These are phyloP conservation scores for Claviceps monticola DNA, from an alignment of 2,329 filamentous ascomycete genomes.

Conservation along the genomic window DNA sequence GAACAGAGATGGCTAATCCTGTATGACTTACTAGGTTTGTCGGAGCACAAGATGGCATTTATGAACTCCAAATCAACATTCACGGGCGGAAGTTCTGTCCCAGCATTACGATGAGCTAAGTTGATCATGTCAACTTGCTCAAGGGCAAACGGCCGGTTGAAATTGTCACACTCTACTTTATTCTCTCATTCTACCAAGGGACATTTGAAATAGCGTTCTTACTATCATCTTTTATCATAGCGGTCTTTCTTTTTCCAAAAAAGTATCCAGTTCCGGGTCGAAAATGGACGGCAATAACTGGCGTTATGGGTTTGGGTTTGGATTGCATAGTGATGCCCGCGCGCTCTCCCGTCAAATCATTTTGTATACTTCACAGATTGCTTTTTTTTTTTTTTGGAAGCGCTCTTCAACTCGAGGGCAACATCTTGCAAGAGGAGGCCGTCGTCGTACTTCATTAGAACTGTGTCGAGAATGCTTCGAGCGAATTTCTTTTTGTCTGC, in stretches of 20 bases:
- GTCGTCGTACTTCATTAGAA: not conserved
- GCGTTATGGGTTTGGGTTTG: conserved; percentile 1
- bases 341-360: not conserved
- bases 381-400: no score
- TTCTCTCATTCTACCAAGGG: not conserved
- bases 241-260: not conserved
- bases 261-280: not conserved
- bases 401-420: no score
- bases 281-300: not conserved
- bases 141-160: not conserved
- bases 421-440: not conserved
- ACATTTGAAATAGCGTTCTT: not conserved
- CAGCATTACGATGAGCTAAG: conserved; percentile 38
- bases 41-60: conserved; percentile 59
- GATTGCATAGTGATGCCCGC: not conserved
- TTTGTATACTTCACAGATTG: not conserved
- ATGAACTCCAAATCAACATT: conserved; percentile 56
- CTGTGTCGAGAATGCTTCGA: not conserved
- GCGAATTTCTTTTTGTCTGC: not conserved
- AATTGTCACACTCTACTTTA: no score
- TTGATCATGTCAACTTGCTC: not conserved
- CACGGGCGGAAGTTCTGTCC: conserved; percentile 46
- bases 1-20: conserved; percentile 9
- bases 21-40: conserved; percentile 33
- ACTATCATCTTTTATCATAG: not conserved